Percentiles rank a stretch among this genome's conserved stretches.
phyloP scores from a whole-genome alignment of 192 early-diverging fungal species.

The Coemansia sp. region DNA sequence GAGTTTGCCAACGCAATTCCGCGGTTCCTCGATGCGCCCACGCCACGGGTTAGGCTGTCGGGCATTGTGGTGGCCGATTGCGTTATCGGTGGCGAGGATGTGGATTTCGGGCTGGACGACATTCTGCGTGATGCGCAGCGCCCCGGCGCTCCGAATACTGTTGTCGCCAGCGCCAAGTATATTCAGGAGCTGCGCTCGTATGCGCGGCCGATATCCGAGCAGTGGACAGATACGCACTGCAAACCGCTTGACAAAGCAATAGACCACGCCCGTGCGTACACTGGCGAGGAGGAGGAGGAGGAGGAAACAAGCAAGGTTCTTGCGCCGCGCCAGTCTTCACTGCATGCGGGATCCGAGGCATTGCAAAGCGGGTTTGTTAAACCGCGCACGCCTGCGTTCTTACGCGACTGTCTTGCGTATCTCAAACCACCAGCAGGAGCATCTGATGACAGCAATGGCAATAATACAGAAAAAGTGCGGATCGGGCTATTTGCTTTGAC shows the following conservation, averaged over 20 bases:
- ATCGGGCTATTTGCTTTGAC: constrained; percentile 39
- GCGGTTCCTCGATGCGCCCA: constrained; percentile 42
- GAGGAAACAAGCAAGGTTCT: constrained; percentile 2
- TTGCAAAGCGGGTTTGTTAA: constrained; percentile 35
- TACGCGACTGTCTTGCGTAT: constrained; percentile 46
- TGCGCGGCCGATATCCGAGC: constrained; percentile 14
- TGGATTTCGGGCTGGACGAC: constrained; percentile 53
- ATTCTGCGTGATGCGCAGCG: constrained; percentile 31
- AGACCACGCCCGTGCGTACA: constrained; percentile 12
- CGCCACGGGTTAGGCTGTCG: constrained; percentile 27
- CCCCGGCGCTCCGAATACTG: background rate
- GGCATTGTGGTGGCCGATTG: constrained; percentile 44
- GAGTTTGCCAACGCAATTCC: constrained; percentile 44
- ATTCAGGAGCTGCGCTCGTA: constrained; percentile 31
- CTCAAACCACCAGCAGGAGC: constrained; percentile 8
- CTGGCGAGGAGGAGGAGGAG: constrained; percentile 1
- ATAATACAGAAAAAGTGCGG: constrained; percentile 15
- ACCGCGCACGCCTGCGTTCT: constrained; percentile 42
- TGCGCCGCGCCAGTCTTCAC: constrained; percentile 33
- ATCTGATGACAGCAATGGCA: constrained; percentile 6
- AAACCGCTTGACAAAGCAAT: constrained; percentile 16
- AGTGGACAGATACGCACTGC: constrained; percentile 10
- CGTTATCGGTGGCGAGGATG: constrained; percentile 5
- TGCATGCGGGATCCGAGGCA: constrained; percentile 12
- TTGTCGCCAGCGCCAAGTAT: constrained; percentile 35